A percentile compares a stretch with the other conserved stretches of the same genome.
Evolutionary conservation across 2,329 filamentous ascomycete genomes (phyloP).

Genomic region (Xylariaceae sp.): DNA sequence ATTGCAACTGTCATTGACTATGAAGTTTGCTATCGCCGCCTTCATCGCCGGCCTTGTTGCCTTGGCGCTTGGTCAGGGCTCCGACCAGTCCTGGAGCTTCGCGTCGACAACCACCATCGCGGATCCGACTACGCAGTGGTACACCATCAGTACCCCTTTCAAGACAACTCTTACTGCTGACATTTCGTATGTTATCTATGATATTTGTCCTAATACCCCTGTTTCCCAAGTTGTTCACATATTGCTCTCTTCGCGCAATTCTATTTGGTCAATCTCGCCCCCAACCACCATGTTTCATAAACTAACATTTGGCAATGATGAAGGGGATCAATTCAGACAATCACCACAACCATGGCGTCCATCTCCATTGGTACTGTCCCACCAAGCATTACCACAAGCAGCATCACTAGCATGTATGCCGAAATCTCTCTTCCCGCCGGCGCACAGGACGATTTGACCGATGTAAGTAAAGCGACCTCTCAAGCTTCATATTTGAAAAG

Average conservation of each 20-base stretch:
- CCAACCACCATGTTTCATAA: neutral
- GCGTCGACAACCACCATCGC: slow-evolving; percentile 6
- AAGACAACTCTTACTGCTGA: slow-evolving; percentile 5
- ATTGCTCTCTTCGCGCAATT: neutral
- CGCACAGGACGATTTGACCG: too few relatives aligned
- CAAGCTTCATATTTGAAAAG: neutral
- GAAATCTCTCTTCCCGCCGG: too few relatives aligned
- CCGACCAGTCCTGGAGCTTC: slow-evolving; percentile 10
- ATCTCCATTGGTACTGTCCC: slow-evolving; percentile 12
- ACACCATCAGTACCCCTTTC: slow-evolving; percentile 10
- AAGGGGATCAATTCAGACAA: slow-evolving; percentile 8
- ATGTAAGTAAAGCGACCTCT: neutral
- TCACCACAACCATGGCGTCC: slow-evolving; percentile 7
- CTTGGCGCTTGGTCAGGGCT: neutral
- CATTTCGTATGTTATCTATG: slow-evolving; percentile 7
- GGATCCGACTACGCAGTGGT: neutral
- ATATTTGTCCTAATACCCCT: neutral
- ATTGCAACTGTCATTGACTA: neutral
- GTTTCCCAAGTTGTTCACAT: neutral
- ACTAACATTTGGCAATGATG: neutral
- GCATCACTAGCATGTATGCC: neutral
- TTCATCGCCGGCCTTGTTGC: slow-evolving; percentile 1
- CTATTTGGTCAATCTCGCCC: neutral
- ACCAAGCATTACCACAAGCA: neutral
- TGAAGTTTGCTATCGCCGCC: slow-evolving; percentile 1